Percentiles rank a stretch among this genome's conserved stretches.
phyloP scores from a whole-genome alignment of 139 green algal species.

The Parachlorella kessleri region DNA sequence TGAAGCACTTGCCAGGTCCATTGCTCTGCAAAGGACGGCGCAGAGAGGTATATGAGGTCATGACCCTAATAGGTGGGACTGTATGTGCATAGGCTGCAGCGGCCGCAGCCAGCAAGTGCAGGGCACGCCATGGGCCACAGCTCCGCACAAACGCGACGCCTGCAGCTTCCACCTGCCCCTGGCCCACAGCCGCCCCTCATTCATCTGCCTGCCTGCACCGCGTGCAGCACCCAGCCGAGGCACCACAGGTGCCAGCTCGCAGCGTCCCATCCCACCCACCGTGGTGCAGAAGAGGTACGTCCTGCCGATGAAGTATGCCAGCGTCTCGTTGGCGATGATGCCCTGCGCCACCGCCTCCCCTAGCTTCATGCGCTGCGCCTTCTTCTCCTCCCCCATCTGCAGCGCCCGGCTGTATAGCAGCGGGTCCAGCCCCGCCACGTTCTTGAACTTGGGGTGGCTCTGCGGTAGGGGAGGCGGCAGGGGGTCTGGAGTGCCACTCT shows the following conservation, averaged over 20 bases:
- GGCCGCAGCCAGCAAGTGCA: too few relatives aligned
- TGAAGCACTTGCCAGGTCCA: too few relatives aligned
- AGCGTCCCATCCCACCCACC: not conserved
- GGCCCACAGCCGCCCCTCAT: too few relatives aligned
- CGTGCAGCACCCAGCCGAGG: too few relatives aligned
- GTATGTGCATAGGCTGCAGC: too few relatives aligned
- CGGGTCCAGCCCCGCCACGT: constrained; percentile 78
- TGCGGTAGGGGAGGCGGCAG: not conserved
- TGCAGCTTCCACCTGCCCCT: too few relatives aligned
- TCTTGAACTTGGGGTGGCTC: constrained; percentile 90
- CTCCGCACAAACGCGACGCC: too few relatives aligned
- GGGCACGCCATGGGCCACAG: too few relatives aligned
- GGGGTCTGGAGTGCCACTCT: not conserved
- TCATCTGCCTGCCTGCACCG: too few relatives aligned
- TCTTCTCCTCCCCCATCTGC: constrained; percentile 91
- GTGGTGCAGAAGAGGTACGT: constrained; percentile 92
- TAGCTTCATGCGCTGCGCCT: constrained; percentile 75
- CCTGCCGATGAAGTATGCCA: constrained; percentile 99
- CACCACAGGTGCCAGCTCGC: constrained; percentile 17
- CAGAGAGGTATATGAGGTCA: too few relatives aligned
- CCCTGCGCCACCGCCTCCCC: constrained; percentile 84
- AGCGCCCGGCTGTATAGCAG: constrained; percentile 90
- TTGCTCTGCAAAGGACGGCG: too few relatives aligned
- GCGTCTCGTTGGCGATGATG: constrained; percentile 98
- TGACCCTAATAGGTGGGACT: too few relatives aligned